Evolutionary conservation across 805 yeast genomes (phyloP).

Genomic region (Jamesozyma piceae): DNA sequence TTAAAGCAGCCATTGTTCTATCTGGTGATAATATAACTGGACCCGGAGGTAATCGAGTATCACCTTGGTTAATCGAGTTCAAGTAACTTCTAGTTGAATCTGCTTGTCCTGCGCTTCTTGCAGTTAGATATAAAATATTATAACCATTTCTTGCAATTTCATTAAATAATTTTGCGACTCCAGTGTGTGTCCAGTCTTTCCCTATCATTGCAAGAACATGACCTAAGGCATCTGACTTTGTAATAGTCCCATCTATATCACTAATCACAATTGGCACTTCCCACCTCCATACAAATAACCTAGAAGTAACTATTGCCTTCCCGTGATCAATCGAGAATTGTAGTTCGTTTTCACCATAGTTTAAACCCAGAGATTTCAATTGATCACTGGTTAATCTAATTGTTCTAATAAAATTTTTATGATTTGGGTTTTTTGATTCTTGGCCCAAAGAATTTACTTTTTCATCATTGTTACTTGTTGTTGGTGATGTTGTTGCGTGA

Average conservation of each 20-base stretch:
- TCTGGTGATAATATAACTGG: slow-evolving; percentile 95
- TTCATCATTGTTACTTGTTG: not conserved
- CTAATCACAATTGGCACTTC: slow-evolving; percentile 87
- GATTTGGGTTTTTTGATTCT: slow-evolving; percentile 2
- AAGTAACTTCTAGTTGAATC: slow-evolving; percentile 83
- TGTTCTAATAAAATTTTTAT: slow-evolving; percentile 60
- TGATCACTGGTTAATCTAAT: slow-evolving; percentile 87
- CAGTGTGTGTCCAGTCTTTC: slow-evolving; percentile 95
- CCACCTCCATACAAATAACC: slow-evolving; percentile 75
- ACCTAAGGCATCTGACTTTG: slow-evolving; percentile 95
- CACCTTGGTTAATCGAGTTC: slow-evolving; percentile 67
- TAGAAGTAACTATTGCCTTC: slow-evolving; percentile 62
- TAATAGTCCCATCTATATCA: slow-evolving; percentile 96
- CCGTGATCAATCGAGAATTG: slow-evolving; percentile 77
- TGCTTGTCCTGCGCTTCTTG: slow-evolving; percentile 91
- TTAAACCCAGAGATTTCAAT: slow-evolving; percentile 59
- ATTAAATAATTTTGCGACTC: slow-evolving; percentile 85
- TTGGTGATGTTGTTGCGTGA: not conserved
- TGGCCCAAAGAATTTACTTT: not conserved
- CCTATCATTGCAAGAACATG: slow-evolving; percentile 91
- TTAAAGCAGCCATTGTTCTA: slow-evolving; percentile 89
- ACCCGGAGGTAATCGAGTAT: slow-evolving; percentile 66
- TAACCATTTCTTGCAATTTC: slow-evolving; percentile 85
- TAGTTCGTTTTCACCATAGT: slow-evolving; percentile 70
- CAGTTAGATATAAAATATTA: slow-evolving; percentile 86